Percentiles rank a stretch among this genome's conserved stretches.
Evolutionary conservation across 2,329 filamentous ascomycete genomes (phyloP).

Genomic region (Colletotrichum lindemuthianum): DNA sequence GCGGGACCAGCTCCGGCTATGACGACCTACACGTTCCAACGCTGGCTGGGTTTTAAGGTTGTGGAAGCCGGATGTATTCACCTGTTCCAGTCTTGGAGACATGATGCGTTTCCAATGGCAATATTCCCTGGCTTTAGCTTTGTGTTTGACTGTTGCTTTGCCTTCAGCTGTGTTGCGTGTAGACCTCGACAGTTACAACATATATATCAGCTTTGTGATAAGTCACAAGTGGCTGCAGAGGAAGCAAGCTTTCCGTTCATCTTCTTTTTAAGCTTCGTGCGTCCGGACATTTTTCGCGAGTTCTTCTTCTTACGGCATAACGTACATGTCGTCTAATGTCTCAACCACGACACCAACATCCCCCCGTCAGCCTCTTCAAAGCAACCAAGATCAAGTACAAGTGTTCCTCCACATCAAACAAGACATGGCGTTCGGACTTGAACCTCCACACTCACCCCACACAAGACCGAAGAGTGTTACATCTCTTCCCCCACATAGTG

Average conservation of each 20-base stretch:
- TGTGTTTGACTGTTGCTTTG: too few relatives aligned
- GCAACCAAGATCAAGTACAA: too few relatives aligned
- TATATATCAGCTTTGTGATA: too few relatives aligned
- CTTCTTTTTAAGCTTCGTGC: too few relatives aligned
- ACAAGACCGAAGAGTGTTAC: constrained; percentile 6
- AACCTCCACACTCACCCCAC: constrained; percentile 25
- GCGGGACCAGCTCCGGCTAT: constrained; percentile 61
- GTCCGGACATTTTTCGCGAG: neutral
- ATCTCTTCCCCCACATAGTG: constrained; percentile 11
- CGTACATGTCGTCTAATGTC: neutral
- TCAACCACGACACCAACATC: neutral
- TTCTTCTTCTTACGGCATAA: neutral
- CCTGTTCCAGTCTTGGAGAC: constrained; percentile 1
- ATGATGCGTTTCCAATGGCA: neutral
- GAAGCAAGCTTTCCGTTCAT: too few relatives aligned
- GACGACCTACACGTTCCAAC: constrained; percentile 37
- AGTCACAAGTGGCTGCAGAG: too few relatives aligned
- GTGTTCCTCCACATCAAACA: constrained; percentile 14
- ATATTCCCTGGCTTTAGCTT: too few relatives aligned
- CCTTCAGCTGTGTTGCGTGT: too few relatives aligned
- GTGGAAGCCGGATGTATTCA: neutral
- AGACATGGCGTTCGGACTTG: neutral
- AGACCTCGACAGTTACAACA: too few relatives aligned
- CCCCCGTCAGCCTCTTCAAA: neutral
- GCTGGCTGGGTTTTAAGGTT: neutral